phyloP scores from a whole-genome alignment of 768 basidiomycete genomes.

The Ramaria rubella region DNA sequence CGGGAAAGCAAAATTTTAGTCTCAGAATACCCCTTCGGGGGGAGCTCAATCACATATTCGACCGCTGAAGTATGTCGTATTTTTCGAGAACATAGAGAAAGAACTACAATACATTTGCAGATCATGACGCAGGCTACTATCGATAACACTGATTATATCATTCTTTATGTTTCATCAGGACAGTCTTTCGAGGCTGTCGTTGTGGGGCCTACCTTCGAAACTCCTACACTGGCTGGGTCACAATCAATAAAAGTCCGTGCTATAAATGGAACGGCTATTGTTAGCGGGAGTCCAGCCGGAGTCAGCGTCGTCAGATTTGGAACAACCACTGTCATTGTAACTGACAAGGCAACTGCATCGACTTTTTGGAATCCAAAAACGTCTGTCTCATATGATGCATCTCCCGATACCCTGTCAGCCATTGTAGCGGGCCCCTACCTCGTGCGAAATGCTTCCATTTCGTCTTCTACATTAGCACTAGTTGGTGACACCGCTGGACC shows the following conservation, averaged over 20 bases:
- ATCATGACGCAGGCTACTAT: conserved; percentile 16
- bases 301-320: conserved; percentile 12
- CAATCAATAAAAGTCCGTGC: conserved; percentile 10
- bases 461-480: conserved; percentile 15
- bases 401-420: conserved; percentile 18
- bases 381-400: conserved; percentile 13
- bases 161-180: conserved; percentile 18
- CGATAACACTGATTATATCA: conserved; percentile 15
- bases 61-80: conserved; percentile 15
- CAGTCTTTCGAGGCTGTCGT: conserved; percentile 18
- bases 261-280: conserved; percentile 12
- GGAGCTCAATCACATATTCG: conserved; percentile 16
- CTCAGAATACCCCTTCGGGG: conserved; percentile 21
- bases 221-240: conserved; percentile 10
- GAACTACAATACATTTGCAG: conserved; percentile 3
- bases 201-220: background rate
- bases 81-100: background rate
- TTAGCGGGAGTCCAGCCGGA: conserved; percentile 13
- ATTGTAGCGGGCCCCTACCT: conserved; percentile 26
- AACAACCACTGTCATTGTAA: conserved; percentile 16
- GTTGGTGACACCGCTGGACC: conserved; percentile 22
- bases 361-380: conserved; percentile 21
- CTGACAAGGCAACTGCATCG: conserved; percentile 21
- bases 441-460: conserved; percentile 24
- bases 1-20: conserved; percentile 21